Conservation (phyloP, 140 eudicot species). For the Ambrosia hybrid region DNA sequence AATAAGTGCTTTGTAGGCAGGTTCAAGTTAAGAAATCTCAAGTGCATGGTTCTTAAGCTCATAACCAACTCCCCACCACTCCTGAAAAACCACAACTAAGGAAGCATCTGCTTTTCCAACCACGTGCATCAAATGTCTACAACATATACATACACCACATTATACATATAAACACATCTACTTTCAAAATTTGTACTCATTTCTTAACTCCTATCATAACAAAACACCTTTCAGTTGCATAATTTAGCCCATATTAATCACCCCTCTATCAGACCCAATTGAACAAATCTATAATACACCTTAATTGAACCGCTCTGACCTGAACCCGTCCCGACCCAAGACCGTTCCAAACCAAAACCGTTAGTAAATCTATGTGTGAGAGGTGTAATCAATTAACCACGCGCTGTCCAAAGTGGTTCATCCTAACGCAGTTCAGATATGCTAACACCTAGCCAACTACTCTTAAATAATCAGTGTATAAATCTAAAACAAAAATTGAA, state of each 20-base stretch:
- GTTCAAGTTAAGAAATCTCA: conserved; percentile 62
- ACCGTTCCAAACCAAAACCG: no score
- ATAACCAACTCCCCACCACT: conserved; percentile 98
- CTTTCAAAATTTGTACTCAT: neutral
- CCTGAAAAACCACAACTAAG: conserved; percentile 89
- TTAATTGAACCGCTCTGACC: no score
- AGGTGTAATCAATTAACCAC: no score
- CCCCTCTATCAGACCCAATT: neutral
- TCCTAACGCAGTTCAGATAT: no score
- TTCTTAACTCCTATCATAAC: neutral
- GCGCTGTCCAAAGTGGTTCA: no score
- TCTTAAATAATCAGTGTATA: no score
- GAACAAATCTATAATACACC: no score
- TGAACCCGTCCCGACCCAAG: no score
- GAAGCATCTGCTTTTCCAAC: conserved; percentile 95
- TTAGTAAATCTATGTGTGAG: no score
- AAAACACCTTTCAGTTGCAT: neutral
- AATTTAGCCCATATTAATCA: neutral
- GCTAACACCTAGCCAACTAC: no score
- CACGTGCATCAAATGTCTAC: conserved; percentile 86
- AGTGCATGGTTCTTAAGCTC: conserved; percentile 87
- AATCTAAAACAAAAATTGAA: no score
- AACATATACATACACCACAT: conserved; percentile 5
- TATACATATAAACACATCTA: neutral
- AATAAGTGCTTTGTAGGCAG: conserved; percentile 80